Conservation (phyloP, 208 protist genomes). For the Crithidia fasciculata region DNA sequence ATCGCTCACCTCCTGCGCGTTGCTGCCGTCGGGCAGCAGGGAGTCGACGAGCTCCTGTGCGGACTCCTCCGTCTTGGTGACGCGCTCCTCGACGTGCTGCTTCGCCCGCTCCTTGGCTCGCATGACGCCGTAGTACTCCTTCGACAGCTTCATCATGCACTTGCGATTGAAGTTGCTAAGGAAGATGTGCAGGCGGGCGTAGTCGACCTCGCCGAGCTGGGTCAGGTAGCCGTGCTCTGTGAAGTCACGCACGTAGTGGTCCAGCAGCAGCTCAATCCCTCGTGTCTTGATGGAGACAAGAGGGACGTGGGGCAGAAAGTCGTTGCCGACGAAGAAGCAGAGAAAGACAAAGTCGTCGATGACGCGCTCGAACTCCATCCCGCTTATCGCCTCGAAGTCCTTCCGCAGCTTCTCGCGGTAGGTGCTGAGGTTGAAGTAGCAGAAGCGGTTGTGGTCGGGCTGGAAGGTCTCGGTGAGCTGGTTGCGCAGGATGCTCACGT, state of each 20-base stretch:
- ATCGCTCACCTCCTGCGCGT: slow-evolving; percentile 72
- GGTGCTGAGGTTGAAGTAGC: slow-evolving; percentile 85
- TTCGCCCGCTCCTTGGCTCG: slow-evolving; percentile 75
- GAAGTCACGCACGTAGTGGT: slow-evolving; percentile 87
- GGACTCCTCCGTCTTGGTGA: slow-evolving; percentile 47
- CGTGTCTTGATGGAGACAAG: slow-evolving; percentile 97
- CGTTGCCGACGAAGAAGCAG: slow-evolving; percentile 99
- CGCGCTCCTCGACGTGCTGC: slow-evolving; percentile 75
- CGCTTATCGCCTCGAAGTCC: slow-evolving; percentile 79
- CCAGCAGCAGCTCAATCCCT: slow-evolving; percentile 95
- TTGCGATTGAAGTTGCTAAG: slow-evolving; percentile 61
- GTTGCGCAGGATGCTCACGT: slow-evolving; percentile 98
- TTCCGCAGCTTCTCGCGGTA: slow-evolving; percentile 75
- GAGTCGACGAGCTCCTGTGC: slow-evolving; percentile 34
- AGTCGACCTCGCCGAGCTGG: slow-evolving; percentile 85
- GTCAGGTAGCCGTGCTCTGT: slow-evolving; percentile 83
- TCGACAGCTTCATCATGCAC: slow-evolving; percentile 56
- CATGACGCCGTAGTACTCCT: slow-evolving; percentile 67
- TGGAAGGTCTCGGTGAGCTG: slow-evolving; percentile 92
- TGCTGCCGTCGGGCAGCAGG: slow-evolving; percentile 34
- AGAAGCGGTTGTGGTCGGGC: slow-evolving; percentile 79
- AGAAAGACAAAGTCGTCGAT: slow-evolving; percentile 99
- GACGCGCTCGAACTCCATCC: slow-evolving; percentile 96
- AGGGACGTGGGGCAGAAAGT: slow-evolving; percentile 99
- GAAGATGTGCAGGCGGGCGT: slow-evolving; percentile 62